Conservation (phyloP, 2,329 filamentous ascomycete genomes). For the Xylariales sp. region DNA sequence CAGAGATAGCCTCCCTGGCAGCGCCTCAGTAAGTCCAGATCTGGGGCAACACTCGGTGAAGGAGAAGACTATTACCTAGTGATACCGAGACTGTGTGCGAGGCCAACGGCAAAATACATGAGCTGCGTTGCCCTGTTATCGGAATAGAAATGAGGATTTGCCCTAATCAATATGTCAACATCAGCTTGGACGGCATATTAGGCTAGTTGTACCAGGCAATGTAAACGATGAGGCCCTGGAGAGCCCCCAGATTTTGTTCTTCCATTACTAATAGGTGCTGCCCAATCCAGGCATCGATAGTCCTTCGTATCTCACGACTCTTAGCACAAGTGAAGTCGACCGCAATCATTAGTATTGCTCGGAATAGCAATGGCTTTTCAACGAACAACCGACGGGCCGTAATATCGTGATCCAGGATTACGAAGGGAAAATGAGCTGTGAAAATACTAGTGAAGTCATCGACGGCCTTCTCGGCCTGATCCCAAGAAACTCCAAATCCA, state of each 20-base stretch:
- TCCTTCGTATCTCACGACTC: constrained; percentile 55
- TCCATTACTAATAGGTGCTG: constrained; percentile 56
- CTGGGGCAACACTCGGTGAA: constrained; percentile 30
- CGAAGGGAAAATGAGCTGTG: constrained; percentile 54
- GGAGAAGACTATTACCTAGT: constrained; percentile 41
- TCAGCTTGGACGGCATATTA: no score
- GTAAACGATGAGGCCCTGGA: constrained; percentile 60
- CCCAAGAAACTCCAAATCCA: constrained; percentile 55
- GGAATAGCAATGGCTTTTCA: constrained; percentile 55
- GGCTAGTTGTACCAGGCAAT: constrained; percentile 56
- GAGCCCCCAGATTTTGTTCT: constrained; percentile 56
- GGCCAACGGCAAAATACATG: constrained; percentile 55
- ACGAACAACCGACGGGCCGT: constrained; percentile 48
- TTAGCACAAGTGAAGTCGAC: constrained; percentile 49
- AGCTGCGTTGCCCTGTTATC: constrained; percentile 54
- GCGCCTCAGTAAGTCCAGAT: constrained; percentile 29
- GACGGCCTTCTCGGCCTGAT: constrained; percentile 52
- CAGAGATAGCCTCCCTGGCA: constrained; percentile 32
- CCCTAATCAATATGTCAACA: constrained; percentile 45
- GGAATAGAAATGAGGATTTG: constrained; percentile 50
- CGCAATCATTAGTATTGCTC: constrained; percentile 54
- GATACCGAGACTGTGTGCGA: constrained; percentile 56
- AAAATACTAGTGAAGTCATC: constrained; percentile 50
- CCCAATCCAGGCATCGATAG: constrained; percentile 56
- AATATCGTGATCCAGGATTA: constrained; percentile 48